Base-by-base conservation (phyloP, 768 basidiomycete genomes). In the Favolaschia claudopus region DNA sequence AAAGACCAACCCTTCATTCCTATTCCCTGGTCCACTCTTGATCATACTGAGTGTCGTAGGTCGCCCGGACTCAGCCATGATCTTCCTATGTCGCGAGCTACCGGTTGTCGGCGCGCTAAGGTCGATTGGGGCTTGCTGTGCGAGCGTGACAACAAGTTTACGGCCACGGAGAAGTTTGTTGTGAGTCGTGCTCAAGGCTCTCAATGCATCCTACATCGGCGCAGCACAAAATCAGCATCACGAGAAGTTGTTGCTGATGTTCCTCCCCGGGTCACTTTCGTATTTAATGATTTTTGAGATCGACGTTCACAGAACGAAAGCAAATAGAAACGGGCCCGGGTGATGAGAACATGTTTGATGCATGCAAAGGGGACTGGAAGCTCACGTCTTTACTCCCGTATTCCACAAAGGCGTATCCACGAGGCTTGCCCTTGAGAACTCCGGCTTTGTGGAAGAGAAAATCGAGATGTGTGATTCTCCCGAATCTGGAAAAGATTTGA, bases 381-480 rank as follows among this genome's bases (percentile, higher is more conserved):
- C 92, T 80, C 76, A 99, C 96, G 76, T 88, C 85, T 76, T 88
- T 82, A 39, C 83, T 83, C 28, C 81, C 81, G 68, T 88, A 98
- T 76, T 98, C 93, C 31, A 99, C 76, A 66, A 99, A 99, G 0
- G 95, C 96, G 73, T 96, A 99, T 6, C 97, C 96, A 13, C 96
- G 82, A 1, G 97, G 96, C 72, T 93, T 97, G 17, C 97, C 97
- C 70, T 89, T 95, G 68, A 89, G 75, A 13, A 87, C 82, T 0
- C 96, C 97, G 0, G 90, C 79, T 75, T 96, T 98, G 81, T 99
- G 96, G 70, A 98, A 98, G 62, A 98, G 82, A 73, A 88, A 98
- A 74, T 99, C 97, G 48, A 98, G 84, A 65, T 95, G 93, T 20
- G 93, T 85, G 59, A 99, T 84, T 74, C 93, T 95, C 52, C 97